Evolutionary conservation across 257 asterid genomes (phyloP).

Genomic region (Solanum appendiculatum): DNA sequence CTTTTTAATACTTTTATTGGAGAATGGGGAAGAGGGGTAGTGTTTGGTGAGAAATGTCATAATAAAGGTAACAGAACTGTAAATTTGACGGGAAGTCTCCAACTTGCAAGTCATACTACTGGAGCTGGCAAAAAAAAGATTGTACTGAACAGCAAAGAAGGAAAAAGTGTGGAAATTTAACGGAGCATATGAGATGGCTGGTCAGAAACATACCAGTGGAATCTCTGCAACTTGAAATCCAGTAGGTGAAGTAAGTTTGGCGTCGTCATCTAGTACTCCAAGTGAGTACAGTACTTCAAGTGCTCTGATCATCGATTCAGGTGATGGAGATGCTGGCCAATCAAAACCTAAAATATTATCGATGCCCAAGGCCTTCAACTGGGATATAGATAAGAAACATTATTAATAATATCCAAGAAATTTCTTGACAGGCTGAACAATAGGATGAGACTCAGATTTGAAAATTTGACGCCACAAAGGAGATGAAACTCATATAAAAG

Average conservation of each 20-base stretch:
- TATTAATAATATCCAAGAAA: neutral
- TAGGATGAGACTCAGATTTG: neutral
- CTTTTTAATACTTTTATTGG: neutral
- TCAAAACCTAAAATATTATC: constrained; percentile 93
- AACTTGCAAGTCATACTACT: neutral
- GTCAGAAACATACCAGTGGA: constrained; percentile 53
- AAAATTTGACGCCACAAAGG: neutral
- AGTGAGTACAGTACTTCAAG: constrained; percentile 90
- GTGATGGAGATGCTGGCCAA: constrained; percentile 95
- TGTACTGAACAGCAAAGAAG: neutral
- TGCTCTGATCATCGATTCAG: constrained; percentile 94
- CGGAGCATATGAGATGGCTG: neutral
- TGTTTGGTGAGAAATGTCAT: neutral
- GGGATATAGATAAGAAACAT: constrained; percentile 11
- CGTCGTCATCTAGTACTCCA: constrained; percentile 86
- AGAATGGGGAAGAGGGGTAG: neutral
- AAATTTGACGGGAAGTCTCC: neutral
- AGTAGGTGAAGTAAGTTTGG: constrained; percentile 81
- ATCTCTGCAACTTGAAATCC: constrained; percentile 97
- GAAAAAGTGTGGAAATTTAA: neutral
- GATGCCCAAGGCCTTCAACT: constrained; percentile 89
- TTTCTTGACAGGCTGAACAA: neutral
- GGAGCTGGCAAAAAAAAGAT: neutral
- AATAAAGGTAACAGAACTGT: neutral
- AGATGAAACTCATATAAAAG: neutral